Evolutionary conservation across 2,329 filamentous ascomycete genomes (phyloP), one percentile per base, ranked within the genome.

Genomic region (Neofusicoccum umdonicola): DNA sequence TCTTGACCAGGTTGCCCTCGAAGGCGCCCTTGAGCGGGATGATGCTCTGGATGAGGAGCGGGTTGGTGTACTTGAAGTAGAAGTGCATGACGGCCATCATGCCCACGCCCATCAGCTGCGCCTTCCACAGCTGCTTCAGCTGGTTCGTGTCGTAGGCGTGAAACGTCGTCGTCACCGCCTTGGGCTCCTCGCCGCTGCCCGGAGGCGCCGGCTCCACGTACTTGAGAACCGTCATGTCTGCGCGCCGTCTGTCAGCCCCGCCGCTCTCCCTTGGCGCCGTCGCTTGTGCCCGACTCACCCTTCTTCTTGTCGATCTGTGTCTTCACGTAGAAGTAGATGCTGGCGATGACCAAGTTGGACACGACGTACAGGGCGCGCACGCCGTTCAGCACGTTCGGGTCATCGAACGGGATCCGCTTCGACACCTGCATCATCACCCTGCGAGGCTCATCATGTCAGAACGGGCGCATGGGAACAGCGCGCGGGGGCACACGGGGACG

Each of bases 21-120:
- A 99, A 87, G 51, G 93, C 94, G 77, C 90, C 87, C 89, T 99
- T 99, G 80, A 98, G 85, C 39, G 95, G 95, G 76, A 99, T 95
- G 83, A 99, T 97, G 79, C 91, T 96, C 87, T 99, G 95, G 83
- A 99, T 97, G 74, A 97, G 84, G 60, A 99, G 91, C 47, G 95
- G 95, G 88, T 98, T 99, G 83, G 93, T 98, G 89, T 98, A 99
- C 80, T 97, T 93, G 86, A 99, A 91, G 88, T 98, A 99, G 67
- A 99, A 71, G 83, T 99, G 95, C 94, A 99, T 98, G 76, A 97
- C 91, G 67, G 81, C 88, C 94, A 99, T 98, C 93, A 99, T 99
- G 79, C 87, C 93, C 66, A 99, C 85, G 66, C 95, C 95, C 91
- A 97, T 98, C 74, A 96, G 82, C 83, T 98, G 94, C 69, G 89